A percentile compares a stretch with the other conserved stretches of the same genome.
Conservation (phyloP, 2,329 filamentous ascomycete genomes). For the Pseudogymnoascus sp. region DNA sequence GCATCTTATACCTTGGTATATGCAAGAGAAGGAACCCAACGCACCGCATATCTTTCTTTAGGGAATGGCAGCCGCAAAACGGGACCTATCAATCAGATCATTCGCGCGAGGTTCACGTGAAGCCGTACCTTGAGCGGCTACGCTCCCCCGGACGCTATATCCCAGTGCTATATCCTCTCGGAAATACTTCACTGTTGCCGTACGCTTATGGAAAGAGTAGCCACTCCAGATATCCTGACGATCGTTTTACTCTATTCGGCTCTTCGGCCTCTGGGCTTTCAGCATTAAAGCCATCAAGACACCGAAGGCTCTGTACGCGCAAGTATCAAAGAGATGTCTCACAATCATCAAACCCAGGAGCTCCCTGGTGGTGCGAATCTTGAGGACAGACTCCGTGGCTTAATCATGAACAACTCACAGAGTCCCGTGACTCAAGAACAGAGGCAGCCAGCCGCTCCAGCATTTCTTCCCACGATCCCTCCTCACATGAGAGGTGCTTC, state of each 20-base stretch:
- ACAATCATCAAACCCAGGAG: slow-evolving; percentile 1
- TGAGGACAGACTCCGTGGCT: slow-evolving; percentile 51
- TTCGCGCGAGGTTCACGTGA: not conserved
- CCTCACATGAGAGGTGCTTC: slow-evolving; percentile 20
- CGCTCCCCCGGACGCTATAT: not conserved
- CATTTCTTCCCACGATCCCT: slow-evolving; percentile 12
- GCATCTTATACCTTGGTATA: not conserved
- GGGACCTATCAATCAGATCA: not conserved
- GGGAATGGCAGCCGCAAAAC: not conserved
- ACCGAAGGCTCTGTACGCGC: not conserved
- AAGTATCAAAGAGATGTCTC: not conserved
- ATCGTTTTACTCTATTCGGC: not conserved
- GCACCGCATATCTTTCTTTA: not conserved
- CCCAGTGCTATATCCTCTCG: not conserved
- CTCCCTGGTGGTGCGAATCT: slow-evolving; percentile 27
- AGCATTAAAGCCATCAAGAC: not conserved
- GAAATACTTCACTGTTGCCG: not conserved
- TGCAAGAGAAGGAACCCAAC: not conserved
- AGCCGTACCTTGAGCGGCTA: not conserved
- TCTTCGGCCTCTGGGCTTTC: not conserved
- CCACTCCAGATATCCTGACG: not conserved
- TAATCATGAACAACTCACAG: slow-evolving; percentile 50
- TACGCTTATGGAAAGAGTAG: not conserved
- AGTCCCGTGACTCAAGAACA: slow-evolving; percentile 18
- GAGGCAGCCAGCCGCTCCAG: slow-evolving; percentile 10